Base-by-base conservation (phyloP, 768 basidiomycete genomes). In the Pulveroboletus sp. region DNA sequence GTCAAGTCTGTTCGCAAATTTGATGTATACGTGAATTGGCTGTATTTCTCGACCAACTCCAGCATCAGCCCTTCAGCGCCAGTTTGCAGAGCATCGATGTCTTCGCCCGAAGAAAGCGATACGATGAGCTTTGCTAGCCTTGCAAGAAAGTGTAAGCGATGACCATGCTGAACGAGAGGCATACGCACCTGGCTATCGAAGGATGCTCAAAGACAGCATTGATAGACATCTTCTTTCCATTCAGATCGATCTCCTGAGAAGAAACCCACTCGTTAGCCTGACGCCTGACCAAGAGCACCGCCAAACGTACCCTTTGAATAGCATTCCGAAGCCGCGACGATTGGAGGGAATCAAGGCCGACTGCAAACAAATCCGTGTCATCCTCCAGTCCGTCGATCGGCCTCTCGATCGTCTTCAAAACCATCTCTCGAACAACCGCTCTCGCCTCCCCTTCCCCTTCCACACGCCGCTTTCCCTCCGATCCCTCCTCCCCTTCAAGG, bases 341-440 rank as follows among this genome's bases (percentile, higher is more conserved):
- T 49, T 78, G 75, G 19, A 81, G 54, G 8, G 79, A 79, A 58
- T 82, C 78, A 25, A 82, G 67, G 20, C 81, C 81, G 40, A 74
- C 78, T 0, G 71, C 58, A 36, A 75, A 75, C 24, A 75, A 43
- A 43, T 79, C 77, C 20, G 69, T 70, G n/a, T 64, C 57, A 25
- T 64, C 59, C 36, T 50, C 40, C n/a, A 64, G 52, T 14, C 37
- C 33, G 11, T 57, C 54, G 4, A 51, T 40, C 13, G 49, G 47
- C 24, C 52, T 39, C 36, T 66, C 51, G 42, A 66, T 42, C 31
- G 49, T 66, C 64, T 27, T 56, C 32, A 27, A 20, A 19, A 66
- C 55, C 14, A 64, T 4, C n/a, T 52, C 50, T 37, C 47, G 53
- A 0, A 66, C 42, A 17, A 38, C 25, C 8, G 2, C 20, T 23